Evolutionary conservation across 1,139 yeast species (phyloP).

Genomic region (Yamadazyma dendronema): DNA sequence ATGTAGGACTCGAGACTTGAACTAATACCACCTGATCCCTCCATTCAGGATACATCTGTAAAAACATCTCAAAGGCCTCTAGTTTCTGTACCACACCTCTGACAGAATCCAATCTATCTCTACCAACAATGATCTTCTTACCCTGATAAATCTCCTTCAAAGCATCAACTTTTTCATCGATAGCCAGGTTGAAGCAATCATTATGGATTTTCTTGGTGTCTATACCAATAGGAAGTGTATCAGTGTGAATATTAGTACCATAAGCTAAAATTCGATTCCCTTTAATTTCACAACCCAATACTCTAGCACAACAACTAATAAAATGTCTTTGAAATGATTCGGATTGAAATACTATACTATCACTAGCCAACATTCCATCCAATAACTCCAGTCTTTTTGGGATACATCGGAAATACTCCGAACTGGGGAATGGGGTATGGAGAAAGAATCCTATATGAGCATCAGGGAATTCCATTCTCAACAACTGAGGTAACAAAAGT

Average conservation of each 20-base stretch:
- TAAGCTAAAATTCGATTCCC: slow-evolving; percentile 64
- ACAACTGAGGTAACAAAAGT: slow-evolving; percentile 77
- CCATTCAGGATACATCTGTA: slow-evolving; percentile 92
- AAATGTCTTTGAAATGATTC: slow-evolving; percentile 87
- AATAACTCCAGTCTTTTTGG: slow-evolving; percentile 78
- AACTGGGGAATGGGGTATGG: slow-evolving; percentile 92
- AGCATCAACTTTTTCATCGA: slow-evolving; percentile 42
- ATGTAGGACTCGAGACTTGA: slow-evolving; percentile 87
- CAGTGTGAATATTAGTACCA: slow-evolving; percentile 73
- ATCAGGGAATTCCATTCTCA: slow-evolving; percentile 78
- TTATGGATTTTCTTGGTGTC: slow-evolving; percentile 64
- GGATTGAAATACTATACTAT: slow-evolving; percentile 82
- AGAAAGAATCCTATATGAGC: slow-evolving; percentile 80
- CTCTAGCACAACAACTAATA: slow-evolving; percentile 81
- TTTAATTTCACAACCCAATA: slow-evolving; percentile 68
- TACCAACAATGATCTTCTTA: slow-evolving; percentile 76
- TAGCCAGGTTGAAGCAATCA: slow-evolving; percentile 45
- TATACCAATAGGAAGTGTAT: slow-evolving; percentile 82
- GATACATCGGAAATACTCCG: slow-evolving; percentile 89
- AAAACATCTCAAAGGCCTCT: slow-evolving; percentile 77
- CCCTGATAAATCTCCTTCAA: slow-evolving; percentile 68
- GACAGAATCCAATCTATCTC: slow-evolving; percentile 78
- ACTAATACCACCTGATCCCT: slow-evolving; percentile 81
- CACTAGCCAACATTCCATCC: slow-evolving; percentile 90
- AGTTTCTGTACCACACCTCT: slow-evolving; percentile 82